Base-by-base conservation (phyloP, 2,329 filamentous ascomycete species). In the Cadophora sp. region DNA sequence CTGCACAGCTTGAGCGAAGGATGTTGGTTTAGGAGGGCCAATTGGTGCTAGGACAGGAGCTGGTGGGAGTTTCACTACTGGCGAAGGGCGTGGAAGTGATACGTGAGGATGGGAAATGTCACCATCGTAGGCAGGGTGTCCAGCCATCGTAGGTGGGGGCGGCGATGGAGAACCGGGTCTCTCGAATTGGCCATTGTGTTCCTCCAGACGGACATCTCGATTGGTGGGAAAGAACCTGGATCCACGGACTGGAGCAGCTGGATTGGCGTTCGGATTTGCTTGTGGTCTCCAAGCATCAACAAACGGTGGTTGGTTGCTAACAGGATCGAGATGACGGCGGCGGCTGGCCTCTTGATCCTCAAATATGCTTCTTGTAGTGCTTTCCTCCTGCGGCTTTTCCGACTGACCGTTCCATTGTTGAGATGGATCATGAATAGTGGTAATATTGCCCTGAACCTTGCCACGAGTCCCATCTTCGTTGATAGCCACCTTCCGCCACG, bases 51-150 rank as follows among this genome's bases (percentile, higher is more conserved):
- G 75, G 59, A 80, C 77, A 20, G 82, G 80, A 27, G 81, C 76
- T 8, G 92, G 77, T 8, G 92, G 94, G 4, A 98, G 84, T 76
- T 90, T 93, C 14, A 98, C 94, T 30, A 93, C 86, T 39, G 93
- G 92, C 64, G 90, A 85, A 8, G 89, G 87, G 45, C 83, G 86
- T 0, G 92, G 92, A 9, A 94, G 80, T 43, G 87, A 88, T 8
- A 94, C 91, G 65, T 89, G 85, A 3, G 92, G 91, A 66, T 85
- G 87, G 41, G 80, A 80, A 1, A 81, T 82, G 73, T 92, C 87
- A 36, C 91, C 89, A 71, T 89, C 87, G 71, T 91, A 92, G 1
- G 85, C 91, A 6, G 91, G 91, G 73, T 94, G 91, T 11, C 85
- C 88, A 68, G 87, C 84, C 78, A 87, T 88, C 22, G 87, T 89